phyloP scores from a whole-genome alignment of 805 yeast genomes.

The Myxozyma neotropica region DNA sequence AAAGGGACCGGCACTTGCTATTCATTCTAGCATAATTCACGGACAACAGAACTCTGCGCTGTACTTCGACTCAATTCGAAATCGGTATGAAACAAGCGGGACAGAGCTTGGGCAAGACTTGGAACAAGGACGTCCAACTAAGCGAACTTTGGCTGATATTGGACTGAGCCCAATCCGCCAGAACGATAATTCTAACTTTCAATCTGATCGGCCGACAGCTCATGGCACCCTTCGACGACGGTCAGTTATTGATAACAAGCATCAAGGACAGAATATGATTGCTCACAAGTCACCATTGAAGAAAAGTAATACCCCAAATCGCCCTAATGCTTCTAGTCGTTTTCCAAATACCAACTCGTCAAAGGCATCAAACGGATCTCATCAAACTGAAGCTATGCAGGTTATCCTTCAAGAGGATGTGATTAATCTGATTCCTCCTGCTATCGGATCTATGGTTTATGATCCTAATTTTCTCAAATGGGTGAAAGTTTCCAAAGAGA shows the following conservation, averaged over 20 bases:
- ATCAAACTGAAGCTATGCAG: constrained; percentile 24
- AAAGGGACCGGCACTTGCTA: neutral
- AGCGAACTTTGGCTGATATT: constrained; percentile 19
- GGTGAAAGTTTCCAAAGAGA: constrained; percentile 17
- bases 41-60: constrained; percentile 7
- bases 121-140: constrained; percentile 5
- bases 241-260: neutral
- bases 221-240: neutral
- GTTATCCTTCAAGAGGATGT: constrained; percentile 30
- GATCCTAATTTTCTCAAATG: constrained; percentile 34
- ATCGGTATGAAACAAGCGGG: constrained; percentile 28
- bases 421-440: constrained; percentile 8
- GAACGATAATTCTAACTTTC: neutral
- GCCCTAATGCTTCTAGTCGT: neutral
- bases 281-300: neutral
- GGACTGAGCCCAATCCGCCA: constrained; percentile 16
- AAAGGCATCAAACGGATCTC: constrained; percentile 10
- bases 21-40: neutral
- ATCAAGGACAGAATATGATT: neutral
- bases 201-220: neutral
- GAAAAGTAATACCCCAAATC: neutral
- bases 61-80: constrained; percentile 29
- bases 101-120: constrained; percentile 13
- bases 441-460: constrained; percentile 13
- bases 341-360: constrained; percentile 1